Base-by-base conservation (phyloP, 2,329 filamentous ascomycete genomes). In the Sclerotinia glacialis region DNA sequence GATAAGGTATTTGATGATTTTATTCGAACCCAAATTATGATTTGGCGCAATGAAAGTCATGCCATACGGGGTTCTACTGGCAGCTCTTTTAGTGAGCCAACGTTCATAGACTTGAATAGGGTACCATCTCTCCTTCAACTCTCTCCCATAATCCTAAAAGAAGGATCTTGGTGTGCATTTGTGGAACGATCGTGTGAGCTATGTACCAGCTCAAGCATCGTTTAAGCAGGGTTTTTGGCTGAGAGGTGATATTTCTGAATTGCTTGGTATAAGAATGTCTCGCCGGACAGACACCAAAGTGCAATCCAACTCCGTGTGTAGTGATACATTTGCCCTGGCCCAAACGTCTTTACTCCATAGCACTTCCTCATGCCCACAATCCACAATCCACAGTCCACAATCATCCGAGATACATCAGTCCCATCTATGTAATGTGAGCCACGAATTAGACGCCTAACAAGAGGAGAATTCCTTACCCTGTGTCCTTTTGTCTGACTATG, bases 401-500 rank as follows among this genome's bases (percentile, higher is more conserved):
- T 31, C 56, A 47, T 26, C 31, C 46, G 34, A 40, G 11, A n/a
- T 49, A n/a, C n/a, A 49, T 64, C 62, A 64, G 52, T 64, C 62
- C 62, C 31, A 58, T 21, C 62, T 64, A 46, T 49, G 9, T 37
- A n/a, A 37, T 42, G 62, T 64, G 52, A 64, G 62, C 12, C 34
- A 26, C 7, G 49, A 3, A 37, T 55, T 37, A 23, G 12, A 40
- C 42, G 16, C 9, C 14, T 18, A 16, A 34, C 16, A 44, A 12
- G 31, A 16, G 23, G 11, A 44, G n/a, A 50, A 16, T 16, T 26
- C 28, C 86, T 80, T 80, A 92, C 89, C 91, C 91, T 71, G 86
- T 87, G 71, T 94, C 89, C 79, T 92, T 94, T 79, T 93, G 89
- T 76, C 92, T 84, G 64, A 88, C 80, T 69, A 93, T 88, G 54